These are phyloP conservation scores for Fagopyrum tataricum DNA, from an alignment of 148 eudicot genomes.

Conservation along the genomic window DNA sequence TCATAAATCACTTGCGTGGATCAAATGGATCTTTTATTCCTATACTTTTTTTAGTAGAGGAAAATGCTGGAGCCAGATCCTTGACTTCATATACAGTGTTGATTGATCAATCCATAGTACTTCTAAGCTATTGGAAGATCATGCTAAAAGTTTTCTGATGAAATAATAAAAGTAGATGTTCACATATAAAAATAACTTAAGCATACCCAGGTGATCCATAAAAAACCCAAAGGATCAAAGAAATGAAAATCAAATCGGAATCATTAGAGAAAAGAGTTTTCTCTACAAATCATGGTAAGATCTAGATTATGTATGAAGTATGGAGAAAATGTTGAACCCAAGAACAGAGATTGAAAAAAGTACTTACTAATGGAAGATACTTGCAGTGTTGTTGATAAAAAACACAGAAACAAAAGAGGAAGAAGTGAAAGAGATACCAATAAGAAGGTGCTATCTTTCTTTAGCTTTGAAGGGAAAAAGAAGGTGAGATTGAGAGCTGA, in stretches of 20 bases:
- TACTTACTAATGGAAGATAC: slow-evolving; percentile 1
- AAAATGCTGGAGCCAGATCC: too few relatives aligned
- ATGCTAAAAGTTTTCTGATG: too few relatives aligned
- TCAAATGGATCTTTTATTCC: neutral
- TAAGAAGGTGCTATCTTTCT: neutral
- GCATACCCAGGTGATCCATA: too few relatives aligned
- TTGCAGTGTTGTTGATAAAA: neutral
- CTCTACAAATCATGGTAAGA: neutral
- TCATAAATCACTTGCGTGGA: neutral
- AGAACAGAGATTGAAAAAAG: neutral
- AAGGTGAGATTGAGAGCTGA: neutral
- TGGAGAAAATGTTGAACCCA: neutral
- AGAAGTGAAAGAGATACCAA: neutral
- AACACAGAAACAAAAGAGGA: neutral
- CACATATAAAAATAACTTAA: too few relatives aligned
- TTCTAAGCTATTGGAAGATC: too few relatives aligned
- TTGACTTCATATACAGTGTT: too few relatives aligned
- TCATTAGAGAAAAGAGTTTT: neutral
- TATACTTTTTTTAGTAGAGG: neutral
- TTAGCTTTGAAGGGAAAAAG: neutral
- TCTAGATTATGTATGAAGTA: neutral
- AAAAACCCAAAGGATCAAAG: neutral
- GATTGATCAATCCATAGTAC: too few relatives aligned
- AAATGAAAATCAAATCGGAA: neutral
- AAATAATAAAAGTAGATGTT: too few relatives aligned